These are phyloP conservation scores for Coniochaeta sp. DNA, from an alignment of 2,329 filamentous ascomycete species.

Conservation along the genomic window DNA sequence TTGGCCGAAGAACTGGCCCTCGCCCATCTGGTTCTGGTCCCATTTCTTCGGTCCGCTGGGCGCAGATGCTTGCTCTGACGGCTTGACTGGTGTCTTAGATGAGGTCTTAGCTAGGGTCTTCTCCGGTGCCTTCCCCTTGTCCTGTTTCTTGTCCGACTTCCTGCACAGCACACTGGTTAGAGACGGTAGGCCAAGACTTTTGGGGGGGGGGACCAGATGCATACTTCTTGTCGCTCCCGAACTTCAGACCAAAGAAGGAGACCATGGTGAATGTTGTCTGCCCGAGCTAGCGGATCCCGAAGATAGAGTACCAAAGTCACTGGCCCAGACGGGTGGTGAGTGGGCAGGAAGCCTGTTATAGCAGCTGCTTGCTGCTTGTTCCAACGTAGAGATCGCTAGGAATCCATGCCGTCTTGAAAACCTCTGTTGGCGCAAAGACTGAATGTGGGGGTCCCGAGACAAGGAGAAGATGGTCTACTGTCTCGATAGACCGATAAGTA, in stretches of 20 bases:
- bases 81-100: slow-evolving; percentile 8
- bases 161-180: background rate
- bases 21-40: slow-evolving; percentile 24
- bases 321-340: background rate
- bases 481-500: background rate
- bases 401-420: background rate
- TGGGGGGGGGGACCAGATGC: background rate
- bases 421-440: background rate
- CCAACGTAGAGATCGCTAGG: background rate
- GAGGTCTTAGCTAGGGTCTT: slow-evolving; percentile 13
- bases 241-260: slow-evolving; percentile 51
- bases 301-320: background rate
- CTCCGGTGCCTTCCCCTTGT: slow-evolving; percentile 3
- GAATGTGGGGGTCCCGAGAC: background rate
- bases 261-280: slow-evolving; percentile 35
- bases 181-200: background rate
- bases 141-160: background rate
- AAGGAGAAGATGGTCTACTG: background rate
- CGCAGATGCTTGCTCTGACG: slow-evolving; percentile 7
- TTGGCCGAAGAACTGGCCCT: slow-evolving; percentile 28
- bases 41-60: slow-evolving; percentile 19
- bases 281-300: background rate
- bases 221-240: slow-evolving; percentile 50
- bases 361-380: slow-evolving; percentile 11
- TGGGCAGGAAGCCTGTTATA: slow-evolving; percentile 1